phyloP scores from a whole-genome alignment of 169 alveolate genomes.

The Neospora caninum region DNA sequence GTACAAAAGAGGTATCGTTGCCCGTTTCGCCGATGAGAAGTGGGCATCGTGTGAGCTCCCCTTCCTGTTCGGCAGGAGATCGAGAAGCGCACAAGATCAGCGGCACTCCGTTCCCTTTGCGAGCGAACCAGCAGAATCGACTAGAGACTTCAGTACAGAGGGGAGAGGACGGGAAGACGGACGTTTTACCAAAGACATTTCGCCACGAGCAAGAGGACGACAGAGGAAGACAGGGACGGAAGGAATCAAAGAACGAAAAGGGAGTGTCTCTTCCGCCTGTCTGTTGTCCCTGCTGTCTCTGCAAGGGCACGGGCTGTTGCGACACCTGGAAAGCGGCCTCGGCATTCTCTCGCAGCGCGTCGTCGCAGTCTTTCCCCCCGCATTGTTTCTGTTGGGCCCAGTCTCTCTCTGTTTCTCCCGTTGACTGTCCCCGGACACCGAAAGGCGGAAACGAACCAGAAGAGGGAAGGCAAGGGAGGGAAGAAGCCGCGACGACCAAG shows the following conservation, averaged over 20 bases:
- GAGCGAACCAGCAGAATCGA: too few species aligned
- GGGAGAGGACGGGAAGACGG: background rate
- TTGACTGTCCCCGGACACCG: background rate
- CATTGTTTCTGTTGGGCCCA: slow-evolving; percentile 1
- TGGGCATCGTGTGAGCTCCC: background rate
- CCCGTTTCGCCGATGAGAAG: background rate
- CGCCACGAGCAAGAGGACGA: background rate
- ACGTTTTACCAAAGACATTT: background rate
- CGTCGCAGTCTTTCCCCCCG: background rate
- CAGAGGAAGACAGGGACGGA: background rate
- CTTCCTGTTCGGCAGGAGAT: background rate
- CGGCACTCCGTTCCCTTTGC: too few species aligned
- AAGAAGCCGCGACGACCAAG: background rate
- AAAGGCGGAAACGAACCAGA: background rate
- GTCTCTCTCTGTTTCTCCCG: background rate
- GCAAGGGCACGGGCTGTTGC: slow-evolving; percentile 1
- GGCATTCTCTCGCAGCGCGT: background rate
- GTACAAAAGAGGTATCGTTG: background rate
- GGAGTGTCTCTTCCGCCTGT: background rate
- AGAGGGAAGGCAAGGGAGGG: background rate
- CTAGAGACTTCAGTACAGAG: too few species aligned
- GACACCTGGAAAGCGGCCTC: background rate
- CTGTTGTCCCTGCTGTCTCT: slow-evolving; percentile 25
- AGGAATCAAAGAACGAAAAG: background rate
- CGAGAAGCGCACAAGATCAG: too few species aligned